Evolutionary conservation across 768 basidiomycete species (phyloP).

Genomic region (Chalciporus chontae): DNA sequence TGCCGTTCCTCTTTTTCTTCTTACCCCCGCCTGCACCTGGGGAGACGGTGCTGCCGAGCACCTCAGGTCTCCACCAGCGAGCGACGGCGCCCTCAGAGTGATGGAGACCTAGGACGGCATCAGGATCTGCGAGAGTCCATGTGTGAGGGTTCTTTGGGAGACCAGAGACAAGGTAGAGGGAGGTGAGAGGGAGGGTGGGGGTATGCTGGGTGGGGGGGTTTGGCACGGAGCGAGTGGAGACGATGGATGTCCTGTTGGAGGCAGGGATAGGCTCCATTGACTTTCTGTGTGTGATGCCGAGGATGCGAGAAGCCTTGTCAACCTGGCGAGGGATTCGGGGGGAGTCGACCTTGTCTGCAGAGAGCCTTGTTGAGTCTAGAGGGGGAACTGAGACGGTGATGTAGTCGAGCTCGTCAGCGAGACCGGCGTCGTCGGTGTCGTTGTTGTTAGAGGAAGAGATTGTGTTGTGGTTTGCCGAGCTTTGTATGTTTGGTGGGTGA

Average conservation of each 20-base stretch:
- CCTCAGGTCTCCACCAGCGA: slow-evolving; percentile 90
- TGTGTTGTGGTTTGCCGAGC: slow-evolving; percentile 14
- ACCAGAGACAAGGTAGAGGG: slow-evolving; percentile 84
- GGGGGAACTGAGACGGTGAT: slow-evolving; percentile 46
- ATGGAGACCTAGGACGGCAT: slow-evolving; percentile 75
- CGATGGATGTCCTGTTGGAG: slow-evolving; percentile 69
- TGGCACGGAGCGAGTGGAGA: slow-evolving; percentile 55
- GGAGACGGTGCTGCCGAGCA: slow-evolving; percentile 83
- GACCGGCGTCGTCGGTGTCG: slow-evolving; percentile 27
- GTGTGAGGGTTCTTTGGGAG: slow-evolving; percentile 86
- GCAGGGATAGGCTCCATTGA: slow-evolving; percentile 87
- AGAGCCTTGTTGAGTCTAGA: slow-evolving; percentile 12
- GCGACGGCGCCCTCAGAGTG: slow-evolving; percentile 83
- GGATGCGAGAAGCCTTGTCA: slow-evolving; percentile 76
- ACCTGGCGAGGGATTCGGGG: slow-evolving; percentile 39
- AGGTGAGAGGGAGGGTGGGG: slow-evolving; percentile 73
- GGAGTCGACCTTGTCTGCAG: slow-evolving; percentile 27
- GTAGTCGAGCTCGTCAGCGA: slow-evolving; percentile 74
- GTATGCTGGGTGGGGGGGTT: slow-evolving; percentile 54
- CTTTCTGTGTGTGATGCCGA: slow-evolving; percentile 69
- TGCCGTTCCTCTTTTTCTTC: slow-evolving; percentile 63
- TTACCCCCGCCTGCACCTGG: slow-evolving; percentile 80
- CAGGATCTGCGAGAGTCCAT: slow-evolving; percentile 86
- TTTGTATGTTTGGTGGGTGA: slow-evolving; percentile 11
- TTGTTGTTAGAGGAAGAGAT: slow-evolving; percentile 28